phyloP scores from a whole-genome alignment of 1,284 basidiomycete genomes.

The Boletus albobrunnescens region DNA sequence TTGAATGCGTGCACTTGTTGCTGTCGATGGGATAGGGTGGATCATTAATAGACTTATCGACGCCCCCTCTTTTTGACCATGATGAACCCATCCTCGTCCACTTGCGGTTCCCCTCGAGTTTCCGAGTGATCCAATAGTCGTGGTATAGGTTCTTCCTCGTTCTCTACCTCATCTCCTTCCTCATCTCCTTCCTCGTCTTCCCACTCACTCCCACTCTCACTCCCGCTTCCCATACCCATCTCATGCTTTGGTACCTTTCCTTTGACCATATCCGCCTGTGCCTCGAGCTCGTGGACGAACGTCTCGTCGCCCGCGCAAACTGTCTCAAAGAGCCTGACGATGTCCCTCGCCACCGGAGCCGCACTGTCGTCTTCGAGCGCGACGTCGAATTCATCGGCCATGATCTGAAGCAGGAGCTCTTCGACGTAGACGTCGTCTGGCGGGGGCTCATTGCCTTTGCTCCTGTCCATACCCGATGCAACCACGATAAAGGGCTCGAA shows the following conservation, averaged over 20 bases:
- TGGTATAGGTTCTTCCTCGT: conserved; percentile 16
- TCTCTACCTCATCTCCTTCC: conserved; percentile 3
- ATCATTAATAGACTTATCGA: conserved; percentile 25
- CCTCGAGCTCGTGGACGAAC: conserved; percentile 54
- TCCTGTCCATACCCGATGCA: background rate
- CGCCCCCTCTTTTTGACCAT: conserved; percentile 61
- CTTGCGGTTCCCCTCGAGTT: conserved; percentile 52
- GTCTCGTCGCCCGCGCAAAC: conserved; percentile 38
- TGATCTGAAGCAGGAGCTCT: conserved; percentile 71
- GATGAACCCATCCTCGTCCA: conserved; percentile 88
- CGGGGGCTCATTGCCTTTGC: conserved; percentile 19
- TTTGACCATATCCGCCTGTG: conserved; percentile 55
- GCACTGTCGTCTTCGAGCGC: conserved; percentile 79
- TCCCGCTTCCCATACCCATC: conserved; percentile 39
- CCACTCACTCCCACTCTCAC: conserved; percentile 41
- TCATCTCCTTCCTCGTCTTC: conserved; percentile 36
- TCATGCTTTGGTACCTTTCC: conserved; percentile 55
- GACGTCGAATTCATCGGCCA: conserved; percentile 83
- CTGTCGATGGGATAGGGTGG: background rate
- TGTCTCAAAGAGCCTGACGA: conserved; percentile 66
- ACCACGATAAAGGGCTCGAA: conserved; percentile 56
- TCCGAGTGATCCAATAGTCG: conserved; percentile 19
- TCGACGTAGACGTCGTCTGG: conserved; percentile 77
- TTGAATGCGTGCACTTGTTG: conserved; percentile 6
- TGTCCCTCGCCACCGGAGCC: conserved; percentile 63